These are phyloP conservation scores for Mycena sanguinolenta DNA, from an alignment of 768 basidiomycete genomes.

Conservation along the genomic window DNA sequence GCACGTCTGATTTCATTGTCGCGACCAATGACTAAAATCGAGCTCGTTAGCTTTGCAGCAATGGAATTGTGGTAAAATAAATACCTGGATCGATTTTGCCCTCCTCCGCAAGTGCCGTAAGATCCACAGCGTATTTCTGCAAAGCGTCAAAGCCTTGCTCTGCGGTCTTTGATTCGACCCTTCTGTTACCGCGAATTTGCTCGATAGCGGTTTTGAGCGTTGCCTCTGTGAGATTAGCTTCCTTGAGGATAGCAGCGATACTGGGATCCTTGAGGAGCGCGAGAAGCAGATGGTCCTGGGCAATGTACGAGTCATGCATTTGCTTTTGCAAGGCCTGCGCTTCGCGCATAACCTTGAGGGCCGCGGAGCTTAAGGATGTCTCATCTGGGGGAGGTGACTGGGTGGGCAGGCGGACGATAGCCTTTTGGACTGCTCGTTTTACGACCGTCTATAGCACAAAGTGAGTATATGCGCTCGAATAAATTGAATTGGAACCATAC, in stretches of 20 bases:
- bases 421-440: constrained; percentile 78
- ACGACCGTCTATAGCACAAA: constrained; percentile 60
- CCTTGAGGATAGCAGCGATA: constrained; percentile 79
- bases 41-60: neutral
- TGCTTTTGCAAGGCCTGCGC: constrained; percentile 82
- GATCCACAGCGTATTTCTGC: constrained; percentile 88
- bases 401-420: constrained; percentile 84
- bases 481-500: constrained; percentile 56
- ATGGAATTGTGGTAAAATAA: neutral
- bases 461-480: neutral
- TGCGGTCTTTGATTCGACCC: constrained; percentile 87
- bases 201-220: constrained; percentile 82
- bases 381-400: constrained; percentile 92
- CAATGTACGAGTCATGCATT: constrained; percentile 92
- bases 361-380: constrained; percentile 67
- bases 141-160: constrained; percentile 96
- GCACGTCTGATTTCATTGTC: constrained; percentile 92
- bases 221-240: constrained; percentile 78
- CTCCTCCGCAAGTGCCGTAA: constrained; percentile 89
- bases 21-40: constrained; percentile 80
- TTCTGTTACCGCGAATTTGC: constrained; percentile 84
- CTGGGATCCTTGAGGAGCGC: constrained; percentile 84
- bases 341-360: constrained; percentile 76
- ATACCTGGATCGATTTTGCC: constrained; percentile 89
- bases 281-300: constrained; percentile 92